Evolutionary conservation across 2,329 filamentous ascomycete species (phyloP), one percentile per base, ranked within the genome.

Genomic region (Cordyceps pruinosa): DNA sequence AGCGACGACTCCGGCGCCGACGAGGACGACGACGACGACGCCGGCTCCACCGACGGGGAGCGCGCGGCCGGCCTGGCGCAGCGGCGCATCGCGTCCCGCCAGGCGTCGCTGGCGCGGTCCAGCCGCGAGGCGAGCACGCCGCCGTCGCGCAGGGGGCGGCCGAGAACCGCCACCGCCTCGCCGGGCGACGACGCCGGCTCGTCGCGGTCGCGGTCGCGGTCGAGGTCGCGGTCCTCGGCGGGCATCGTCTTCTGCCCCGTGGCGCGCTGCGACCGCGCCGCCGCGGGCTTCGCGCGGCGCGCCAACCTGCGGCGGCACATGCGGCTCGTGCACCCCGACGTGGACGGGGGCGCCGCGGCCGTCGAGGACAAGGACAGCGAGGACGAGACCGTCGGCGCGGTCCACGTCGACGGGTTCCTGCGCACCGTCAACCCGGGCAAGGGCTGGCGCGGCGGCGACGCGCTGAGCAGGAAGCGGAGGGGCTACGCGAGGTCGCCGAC

Each of bases 331-430:
- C 74, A 77, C 59, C 67, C 68, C n/a, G 68, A 67, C 64, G 68
- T 54, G 69, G 67, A 55, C 65, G 66, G 66, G 13, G 64, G 73
- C 19, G 32, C 47, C 26, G 41, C 26, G 13, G 26, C 15, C 19
- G 37, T 3, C 21, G 44, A 48, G 32, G 72, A 73, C 21, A 73
- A 48, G 32, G 72, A 73, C 21, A 73, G 77, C 58, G 79, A 75
- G 63, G 80, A 78, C 57, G 81, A 84, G 64, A 78, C 83, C 64
- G 62, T 76, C 9, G 86, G 85, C 0, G 85, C 77, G 0, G 82
- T 89, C 21, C 86, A 89, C 63, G 78, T 83, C 1, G 86, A 90
- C 67, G 83, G 86, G 0, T 90, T 87, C 64, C 62, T 90, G 63
- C 74, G 75, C 65, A 78, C 80, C 4, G 76, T 89, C 53, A 71